Conservation (phyloP, 106 monocot genomes). For the Narthecium ossifragum region DNA sequence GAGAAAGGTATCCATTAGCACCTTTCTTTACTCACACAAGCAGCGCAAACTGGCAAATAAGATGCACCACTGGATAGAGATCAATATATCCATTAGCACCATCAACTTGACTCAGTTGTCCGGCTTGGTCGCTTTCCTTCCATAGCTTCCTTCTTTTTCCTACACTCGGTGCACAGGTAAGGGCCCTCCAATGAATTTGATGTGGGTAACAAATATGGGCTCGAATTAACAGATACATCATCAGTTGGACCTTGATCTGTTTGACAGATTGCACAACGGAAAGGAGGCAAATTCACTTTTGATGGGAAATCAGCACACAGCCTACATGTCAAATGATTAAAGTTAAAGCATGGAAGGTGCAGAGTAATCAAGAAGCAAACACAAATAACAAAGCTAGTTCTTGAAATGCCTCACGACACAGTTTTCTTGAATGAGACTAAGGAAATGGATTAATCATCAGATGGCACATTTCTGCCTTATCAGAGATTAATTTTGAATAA, state of each 20-base stretch:
- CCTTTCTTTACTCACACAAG: no score
- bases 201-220: constrained; percentile 15
- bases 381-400: no score
- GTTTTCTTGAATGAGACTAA: no score
- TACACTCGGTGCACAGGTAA: constrained; percentile 61
- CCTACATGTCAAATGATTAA: constrained; percentile 10
- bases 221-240: constrained; percentile 1
- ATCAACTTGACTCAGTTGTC: constrained; percentile 6
- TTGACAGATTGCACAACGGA: constrained; percentile 40
- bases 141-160: constrained; percentile 79
- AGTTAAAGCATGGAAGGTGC: not conserved
- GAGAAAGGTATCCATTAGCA: no score
- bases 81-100: no score
- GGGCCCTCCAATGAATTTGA: constrained; percentile 40
- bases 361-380: not conserved
- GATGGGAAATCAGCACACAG: constrained; percentile 8
- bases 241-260: constrained; percentile 16
- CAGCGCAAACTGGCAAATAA: no score
- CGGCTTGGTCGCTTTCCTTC: constrained; percentile 44
- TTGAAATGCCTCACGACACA: no score
- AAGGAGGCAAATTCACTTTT: constrained; percentile 6
- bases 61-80: no score
- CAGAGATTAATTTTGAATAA: no score
- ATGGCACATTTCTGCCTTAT: no score
- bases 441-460: no score